These are phyloP conservation scores for Rhizophagus sp. DNA, from an alignment of 192 early-diverging fungal genomes.

Conservation along the genomic window DNA sequence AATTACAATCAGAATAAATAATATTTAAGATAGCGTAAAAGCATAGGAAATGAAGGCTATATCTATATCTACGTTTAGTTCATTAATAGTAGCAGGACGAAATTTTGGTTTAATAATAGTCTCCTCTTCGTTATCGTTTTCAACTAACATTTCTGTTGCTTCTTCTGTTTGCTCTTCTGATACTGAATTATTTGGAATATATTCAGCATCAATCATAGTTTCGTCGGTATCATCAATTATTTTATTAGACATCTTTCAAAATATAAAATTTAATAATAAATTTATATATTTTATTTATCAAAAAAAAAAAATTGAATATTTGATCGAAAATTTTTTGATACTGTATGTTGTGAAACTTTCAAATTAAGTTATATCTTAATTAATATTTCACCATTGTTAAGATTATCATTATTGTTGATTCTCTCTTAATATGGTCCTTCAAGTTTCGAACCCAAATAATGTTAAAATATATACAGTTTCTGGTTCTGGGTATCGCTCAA, in stretches of 20 bases:
- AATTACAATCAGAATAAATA: not conserved
- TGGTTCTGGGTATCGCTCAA: constrained; percentile 72
- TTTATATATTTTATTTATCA: no score
- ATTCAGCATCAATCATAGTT: not conserved
- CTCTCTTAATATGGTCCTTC: constrained; percentile 61
- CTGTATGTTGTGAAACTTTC: no score
- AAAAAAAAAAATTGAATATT: not conserved
- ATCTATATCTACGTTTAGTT: not conserved
- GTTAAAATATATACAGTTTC: constrained; percentile 89
- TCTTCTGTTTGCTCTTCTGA: not conserved
- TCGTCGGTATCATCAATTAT: not conserved
- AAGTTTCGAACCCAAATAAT: constrained; percentile 88
- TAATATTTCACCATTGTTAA: not conserved
- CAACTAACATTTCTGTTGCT: not conserved
- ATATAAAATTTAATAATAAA: no score
- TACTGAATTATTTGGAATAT: not conserved
- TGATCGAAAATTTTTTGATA: no score
- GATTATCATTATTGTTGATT: not conserved
- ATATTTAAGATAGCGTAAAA: no score
- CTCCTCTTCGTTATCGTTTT: not conserved
- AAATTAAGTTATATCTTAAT: not conserved
- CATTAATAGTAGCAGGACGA: not conserved
- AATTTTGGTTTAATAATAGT: not conserved
- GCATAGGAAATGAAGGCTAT: not conserved
- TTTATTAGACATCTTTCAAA: not conserved